Evolutionary conservation across 139 green algal species (phyloP).

Genomic region (Chlamydomonas sp.): DNA sequence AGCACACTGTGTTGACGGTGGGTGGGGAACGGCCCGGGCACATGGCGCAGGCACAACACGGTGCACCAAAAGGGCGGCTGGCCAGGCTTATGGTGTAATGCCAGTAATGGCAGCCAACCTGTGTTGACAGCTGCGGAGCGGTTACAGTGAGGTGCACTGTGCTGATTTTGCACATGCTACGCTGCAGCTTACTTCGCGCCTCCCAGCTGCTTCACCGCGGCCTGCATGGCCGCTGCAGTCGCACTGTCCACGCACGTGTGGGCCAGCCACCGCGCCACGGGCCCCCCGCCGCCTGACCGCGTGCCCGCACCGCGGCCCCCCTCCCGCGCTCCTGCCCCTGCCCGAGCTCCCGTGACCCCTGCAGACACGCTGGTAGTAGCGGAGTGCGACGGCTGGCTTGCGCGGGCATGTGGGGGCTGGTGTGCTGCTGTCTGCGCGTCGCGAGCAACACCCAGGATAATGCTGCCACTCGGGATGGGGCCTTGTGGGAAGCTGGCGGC

Average conservation of each 20-base stretch:
- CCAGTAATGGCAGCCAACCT: not conserved
- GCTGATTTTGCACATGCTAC: not conserved
- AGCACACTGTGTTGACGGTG: not conserved
- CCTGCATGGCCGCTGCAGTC: not conserved
- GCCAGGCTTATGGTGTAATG: not conserved
- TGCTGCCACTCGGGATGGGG: no score
- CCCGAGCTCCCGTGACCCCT: not conserved
- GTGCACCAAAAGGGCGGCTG: not conserved
- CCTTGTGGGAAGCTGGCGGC: no score
- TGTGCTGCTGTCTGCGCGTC: not conserved
- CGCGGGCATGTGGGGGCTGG: not conserved
- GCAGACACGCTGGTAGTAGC: not conserved
- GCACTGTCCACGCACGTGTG: slow-evolving; percentile 7
- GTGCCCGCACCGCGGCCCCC: not conserved
- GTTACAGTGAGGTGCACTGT: not conserved
- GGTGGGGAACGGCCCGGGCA: not conserved
- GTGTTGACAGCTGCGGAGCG: not conserved
- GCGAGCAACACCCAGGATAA: no score
- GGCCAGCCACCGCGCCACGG: slow-evolving; percentile 3
- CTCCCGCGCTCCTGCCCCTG: not conserved
- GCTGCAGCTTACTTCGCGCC: slow-evolving; percentile 9
- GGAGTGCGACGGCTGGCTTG: not conserved
- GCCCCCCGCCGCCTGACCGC: not conserved
- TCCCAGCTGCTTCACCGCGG: slow-evolving; percentile 30
- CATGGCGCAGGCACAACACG: not conserved